Evolutionary conservation across 495 filamentous ascomycete species (phyloP).

Genomic region (Tuber melanosporum): DNA sequence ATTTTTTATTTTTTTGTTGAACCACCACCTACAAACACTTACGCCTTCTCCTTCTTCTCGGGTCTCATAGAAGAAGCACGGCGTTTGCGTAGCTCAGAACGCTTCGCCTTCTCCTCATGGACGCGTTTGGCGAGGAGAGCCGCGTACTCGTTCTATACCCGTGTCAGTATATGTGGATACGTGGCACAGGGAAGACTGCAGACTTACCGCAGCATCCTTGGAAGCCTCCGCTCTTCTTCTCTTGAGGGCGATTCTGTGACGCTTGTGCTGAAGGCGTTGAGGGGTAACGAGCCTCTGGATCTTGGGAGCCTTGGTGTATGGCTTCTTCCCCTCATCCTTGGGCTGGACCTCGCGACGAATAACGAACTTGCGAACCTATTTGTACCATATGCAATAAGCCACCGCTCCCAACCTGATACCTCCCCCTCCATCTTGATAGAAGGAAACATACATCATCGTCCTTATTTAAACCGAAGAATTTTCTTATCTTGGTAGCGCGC

Average conservation of each 20-base stretch:
- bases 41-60: constrained; percentile 47
- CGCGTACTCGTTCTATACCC: constrained; percentile 75
- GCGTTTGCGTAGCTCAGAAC: constrained; percentile 87
- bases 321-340: constrained; percentile 89
- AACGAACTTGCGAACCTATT: constrained; percentile 93
- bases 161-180: constrained; percentile 43
- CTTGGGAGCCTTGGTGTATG: constrained; percentile 98
- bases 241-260: constrained; percentile 94
- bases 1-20: not conserved
- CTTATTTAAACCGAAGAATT: constrained; percentile 98
- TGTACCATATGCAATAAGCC: not conserved
- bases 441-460: constrained; percentile 92
- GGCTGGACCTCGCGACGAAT: constrained; percentile 94
- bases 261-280: constrained; percentile 99
- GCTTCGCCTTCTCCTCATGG: constrained; percentile 82
- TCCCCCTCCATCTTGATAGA: constrained; percentile 31
- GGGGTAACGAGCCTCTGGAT: constrained; percentile 99
- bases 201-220: constrained; percentile 96
- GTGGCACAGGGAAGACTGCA: not conserved
- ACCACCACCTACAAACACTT: not conserved
- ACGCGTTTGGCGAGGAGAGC: constrained; percentile 91
- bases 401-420: not conserved
- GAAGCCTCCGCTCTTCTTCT: constrained; percentile 86
- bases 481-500: constrained; percentile 97
- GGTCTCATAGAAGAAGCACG: constrained; percentile 93